Evolutionary conservation across 2,329 filamentous ascomycete genomes (phyloP), one percentile per base, ranked within the genome.

Genomic region (Exophiala alcalophila): DNA sequence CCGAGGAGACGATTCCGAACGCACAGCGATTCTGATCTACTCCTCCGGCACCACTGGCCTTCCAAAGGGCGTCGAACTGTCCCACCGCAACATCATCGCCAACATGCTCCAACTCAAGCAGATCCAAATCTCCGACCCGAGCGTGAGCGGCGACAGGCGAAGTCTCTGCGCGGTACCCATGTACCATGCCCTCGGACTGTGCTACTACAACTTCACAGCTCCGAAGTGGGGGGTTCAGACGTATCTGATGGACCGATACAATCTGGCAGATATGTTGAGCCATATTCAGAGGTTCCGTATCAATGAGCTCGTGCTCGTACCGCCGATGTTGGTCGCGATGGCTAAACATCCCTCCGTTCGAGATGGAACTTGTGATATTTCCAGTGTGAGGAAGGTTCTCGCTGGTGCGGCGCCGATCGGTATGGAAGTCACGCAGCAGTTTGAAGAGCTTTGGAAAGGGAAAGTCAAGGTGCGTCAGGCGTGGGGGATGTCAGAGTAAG

Each of bases 141-240:
- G 6, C 6, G 27, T 42, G 10, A 26, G 4, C 7, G 28, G 16
- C 9, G n/a, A n/a, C n/a, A 30, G 33, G 14, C 20, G 32, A n/a
- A 32, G 12, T 12, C 31, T 47, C n/a, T 37, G 44, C 25, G 33
- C 37, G 12, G 37, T 49, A 4, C 46, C 46, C 19, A 40, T 49
- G 46, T 49, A 44, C 29, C 46, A 49, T 24, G 46, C 29, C 12
- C 32, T 44, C 3, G 46, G 46, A 5, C 16, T 49, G n/a, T 29
- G 23, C n/a, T 44, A 37, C 16, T 44, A 44, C 24, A 29, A 7
- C 8, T 40, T 45, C 18, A 37, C 42, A 4, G 41, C 46, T 6
- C 81, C 76, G 28, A 86, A 84, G 54, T 92, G 90, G 57, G 85
- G 91, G 32, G 72, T 91, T 31, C 68, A 72, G n/a, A 66, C 69